Evolutionary conservation across 2,329 filamentous ascomycete species (phyloP).

Genomic region (Aspergillus sp.): DNA sequence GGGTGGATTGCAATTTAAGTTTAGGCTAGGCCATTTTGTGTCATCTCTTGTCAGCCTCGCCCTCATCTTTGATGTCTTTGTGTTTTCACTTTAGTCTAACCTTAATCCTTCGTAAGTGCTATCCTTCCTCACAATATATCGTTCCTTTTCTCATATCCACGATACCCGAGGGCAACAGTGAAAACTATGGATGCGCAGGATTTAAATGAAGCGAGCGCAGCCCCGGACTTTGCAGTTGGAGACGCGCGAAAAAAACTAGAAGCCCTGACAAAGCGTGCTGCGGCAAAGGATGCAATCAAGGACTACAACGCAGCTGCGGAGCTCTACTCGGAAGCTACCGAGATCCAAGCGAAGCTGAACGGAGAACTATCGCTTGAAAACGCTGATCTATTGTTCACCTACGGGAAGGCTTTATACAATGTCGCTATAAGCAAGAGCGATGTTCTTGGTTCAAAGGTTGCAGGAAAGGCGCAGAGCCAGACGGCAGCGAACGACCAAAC

Average conservation of each 20-base stretch:
- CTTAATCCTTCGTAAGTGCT: background rate
- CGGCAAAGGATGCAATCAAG: conserved; percentile 83
- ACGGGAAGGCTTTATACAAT: conserved; percentile 90
- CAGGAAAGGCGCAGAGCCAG: conserved; percentile 57
- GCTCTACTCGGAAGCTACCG: conserved; percentile 81
- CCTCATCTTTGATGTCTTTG: background rate
- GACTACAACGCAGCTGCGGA: conserved; percentile 85
- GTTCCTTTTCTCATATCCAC: background rate
- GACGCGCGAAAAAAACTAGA: conserved; percentile 64
- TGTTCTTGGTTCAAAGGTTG: conserved; percentile 80
- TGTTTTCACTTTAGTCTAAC: background rate
- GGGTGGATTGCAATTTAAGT: background rate
- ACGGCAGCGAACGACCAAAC: conserved; percentile 46
- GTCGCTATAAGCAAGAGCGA: conserved; percentile 93
- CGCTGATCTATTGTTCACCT: conserved; percentile 89
- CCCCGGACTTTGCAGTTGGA: conserved; percentile 20
- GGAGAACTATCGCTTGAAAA: conserved; percentile 90
- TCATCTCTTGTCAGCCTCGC: background rate
- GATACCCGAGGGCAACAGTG: background rate
- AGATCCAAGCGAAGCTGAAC: conserved; percentile 86
- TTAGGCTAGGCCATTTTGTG: too few species aligned
- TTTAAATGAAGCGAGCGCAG: conserved; percentile 14
- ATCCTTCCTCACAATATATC: background rate
- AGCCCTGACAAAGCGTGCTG: conserved; percentile 76
- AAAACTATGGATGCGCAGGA: conserved; percentile 27